These are phyloP conservation scores for Trichoderma gracile DNA, from an alignment of 2,329 filamentous ascomycete genomes.

Conservation along the genomic window DNA sequence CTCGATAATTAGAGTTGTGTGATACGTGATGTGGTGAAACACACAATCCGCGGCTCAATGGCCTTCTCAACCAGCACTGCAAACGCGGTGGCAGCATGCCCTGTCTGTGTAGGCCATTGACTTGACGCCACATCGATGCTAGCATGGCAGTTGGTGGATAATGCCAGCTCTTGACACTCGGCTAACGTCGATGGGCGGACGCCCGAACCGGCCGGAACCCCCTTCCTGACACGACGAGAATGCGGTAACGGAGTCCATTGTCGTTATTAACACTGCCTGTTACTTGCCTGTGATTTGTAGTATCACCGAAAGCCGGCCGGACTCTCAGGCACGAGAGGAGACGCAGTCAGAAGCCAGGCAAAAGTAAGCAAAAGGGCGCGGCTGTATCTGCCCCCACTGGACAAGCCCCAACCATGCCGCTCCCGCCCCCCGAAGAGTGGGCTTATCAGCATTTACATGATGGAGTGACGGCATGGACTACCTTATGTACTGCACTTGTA, in stretches of 20 bases:
- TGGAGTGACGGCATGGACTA: constrained; percentile 23
- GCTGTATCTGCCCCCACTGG: constrained; percentile 9
- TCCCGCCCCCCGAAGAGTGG: constrained; percentile 14
- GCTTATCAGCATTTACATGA: constrained; percentile 25
- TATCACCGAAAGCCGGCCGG: too few species aligned
- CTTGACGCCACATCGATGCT: too few species aligned
- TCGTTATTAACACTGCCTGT: too few species aligned
- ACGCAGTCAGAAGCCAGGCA: constrained; percentile 1
- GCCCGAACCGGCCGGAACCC: constrained; percentile 14
- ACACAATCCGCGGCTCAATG: constrained; percentile 9
- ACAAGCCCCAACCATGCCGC: constrained; percentile 9
- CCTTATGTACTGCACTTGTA: too few species aligned
- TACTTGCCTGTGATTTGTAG: too few species aligned
- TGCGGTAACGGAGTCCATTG: constrained; percentile 7
- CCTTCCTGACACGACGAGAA: constrained; percentile 19
- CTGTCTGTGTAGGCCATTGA: neutral
- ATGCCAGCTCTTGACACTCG: neutral
- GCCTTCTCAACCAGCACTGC: neutral
- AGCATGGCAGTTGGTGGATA: neutral
- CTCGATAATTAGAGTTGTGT: neutral
- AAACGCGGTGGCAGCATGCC: neutral
- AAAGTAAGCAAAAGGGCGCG: neutral
- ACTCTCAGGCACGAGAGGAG: too few species aligned
- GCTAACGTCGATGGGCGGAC: constrained; percentile 7
- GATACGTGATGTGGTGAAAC: neutral